Evolutionary conservation across 345 rosid species (phyloP), one percentile per base, ranked within the genome.

Genomic region (Ceriops zippeliana): DNA sequence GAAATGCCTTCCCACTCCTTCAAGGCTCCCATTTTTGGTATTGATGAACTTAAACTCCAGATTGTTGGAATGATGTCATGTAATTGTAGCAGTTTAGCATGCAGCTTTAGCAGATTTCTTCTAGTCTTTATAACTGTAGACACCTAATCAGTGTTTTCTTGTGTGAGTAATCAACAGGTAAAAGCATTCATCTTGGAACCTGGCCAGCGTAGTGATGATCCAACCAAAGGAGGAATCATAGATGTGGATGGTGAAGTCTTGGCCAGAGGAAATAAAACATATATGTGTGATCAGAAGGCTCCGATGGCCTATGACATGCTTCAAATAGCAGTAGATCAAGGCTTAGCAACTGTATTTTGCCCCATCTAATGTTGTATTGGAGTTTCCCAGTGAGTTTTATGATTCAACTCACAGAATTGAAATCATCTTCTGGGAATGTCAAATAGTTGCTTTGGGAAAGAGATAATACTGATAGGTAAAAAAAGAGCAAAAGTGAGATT

Each of bases 171-270:
- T 42, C 47, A 47, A 65, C 78, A 96, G 99, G 98, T 96, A 37
- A 92, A 90, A 84, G 95, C 93, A 37, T 85, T 92, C n/a, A 57
- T 82, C 16, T 70, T 96, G 70, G 98, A 87, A 76, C 99, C 99
- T 0, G 98, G 98, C 62, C 35, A 85, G 2, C 84, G 77, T 1
- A 46, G 67, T 16, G 78, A 73, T 5, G 88, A 95, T 53, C 84
- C 88, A 63, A 79, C 79, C 57, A 87, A 73, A 68, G 96, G 89
- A 78, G 97, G 98, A 64, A 90, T 91, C 80, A 89, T 95, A 68
- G 99, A 95, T 70, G 78, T 83, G 8, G 99, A 95, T 28, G 99
- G 99, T 5, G 99, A 96, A 73, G 98, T 92, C 15, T 57, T 96
- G 22, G 97, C 96, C 34, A 83, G 89, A 67, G 99, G 98, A 57